Conservation (phyloP, 148 eudicot species). For the Amaranthus palmeri region DNA sequence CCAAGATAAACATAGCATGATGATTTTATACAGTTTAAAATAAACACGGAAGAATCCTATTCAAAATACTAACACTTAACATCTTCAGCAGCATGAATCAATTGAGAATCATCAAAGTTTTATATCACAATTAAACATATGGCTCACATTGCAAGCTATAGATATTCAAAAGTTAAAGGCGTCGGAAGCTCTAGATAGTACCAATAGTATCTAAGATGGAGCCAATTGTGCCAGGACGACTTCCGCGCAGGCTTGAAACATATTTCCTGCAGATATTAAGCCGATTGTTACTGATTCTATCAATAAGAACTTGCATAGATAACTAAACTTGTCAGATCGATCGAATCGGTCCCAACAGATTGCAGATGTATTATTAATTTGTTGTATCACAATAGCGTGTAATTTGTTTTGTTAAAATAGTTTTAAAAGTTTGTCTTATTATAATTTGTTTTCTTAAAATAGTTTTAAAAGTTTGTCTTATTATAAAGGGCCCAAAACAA, state of each 20-base stretch:
- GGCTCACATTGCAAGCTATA: neutral
- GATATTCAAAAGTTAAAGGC: neutral
- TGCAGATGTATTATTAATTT: no score
- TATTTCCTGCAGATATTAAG: constrained; percentile 59
- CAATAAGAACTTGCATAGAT: no score
- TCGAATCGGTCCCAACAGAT: no score
- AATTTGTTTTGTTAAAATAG: no score
- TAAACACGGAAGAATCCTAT: neutral
- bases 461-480: no score
- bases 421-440: no score
- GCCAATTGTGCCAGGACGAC: constrained; percentile 59
- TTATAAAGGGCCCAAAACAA: no score
- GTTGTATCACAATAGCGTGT: no score
- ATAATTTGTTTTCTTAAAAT: no score
- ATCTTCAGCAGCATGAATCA: neutral
- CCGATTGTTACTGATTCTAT: no score
- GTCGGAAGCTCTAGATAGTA: constrained; percentile 23
- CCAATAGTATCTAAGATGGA: constrained; percentile 64
- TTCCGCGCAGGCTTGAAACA: constrained; percentile 71
- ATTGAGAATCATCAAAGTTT: neutral
- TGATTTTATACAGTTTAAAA: neutral
- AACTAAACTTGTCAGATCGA: no score
- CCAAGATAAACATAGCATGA: neutral
- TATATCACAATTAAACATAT: neutral
- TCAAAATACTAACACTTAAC: neutral